Base-by-base conservation (phyloP, 805 yeast species). In the Yamadazyma olivae region DNA sequence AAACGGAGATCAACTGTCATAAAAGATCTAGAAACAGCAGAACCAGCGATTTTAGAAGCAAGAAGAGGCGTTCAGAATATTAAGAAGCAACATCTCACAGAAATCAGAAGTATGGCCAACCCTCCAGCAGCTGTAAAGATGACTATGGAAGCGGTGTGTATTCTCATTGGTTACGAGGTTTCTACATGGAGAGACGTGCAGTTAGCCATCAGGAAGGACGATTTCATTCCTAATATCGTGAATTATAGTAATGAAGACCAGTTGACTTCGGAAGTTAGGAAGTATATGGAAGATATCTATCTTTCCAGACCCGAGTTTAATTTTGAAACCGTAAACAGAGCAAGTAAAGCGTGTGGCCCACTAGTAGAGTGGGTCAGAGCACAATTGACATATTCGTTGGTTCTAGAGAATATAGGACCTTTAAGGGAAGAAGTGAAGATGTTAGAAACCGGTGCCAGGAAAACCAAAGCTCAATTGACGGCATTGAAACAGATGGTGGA, bases 331-430 rank as follows among this genome's bases (percentile, higher is more conserved):
- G 95, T 87, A 0, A 77, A 84, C 48, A 67, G 97, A 26, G 98
- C 98, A 4, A 83, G 95, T 57, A 88, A 85, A 51, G 97, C 97
- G 0, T 88, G 97, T 63, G 98, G 96, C 0, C 98, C 98, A 0
- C 62, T 91, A 23, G 52, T 84, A 14, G 81, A 80, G 42, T 91
- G 98, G 98, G 90, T 89, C 0, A 71, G 72, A 36, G 97, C 98
- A 0, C 97, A 91, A 45, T 67, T 89, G n/a, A 64, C 71, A n/a
- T 91, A 83, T 51, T 75, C 91, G 0, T 51, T 75, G 1, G 83
- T 89, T 16, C 61, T 87, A 29, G 83, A 83, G 24, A 74, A 70
- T 33, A 74, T 91, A 17, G 83, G 77, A 1, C 98, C 98, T 0
- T 57, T 91, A 47, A 64, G 79, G 38, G 66, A 66, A 4, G 95